phyloP scores from a whole-genome alignment of 306 rosid species.

The Quercus parvula region DNA sequence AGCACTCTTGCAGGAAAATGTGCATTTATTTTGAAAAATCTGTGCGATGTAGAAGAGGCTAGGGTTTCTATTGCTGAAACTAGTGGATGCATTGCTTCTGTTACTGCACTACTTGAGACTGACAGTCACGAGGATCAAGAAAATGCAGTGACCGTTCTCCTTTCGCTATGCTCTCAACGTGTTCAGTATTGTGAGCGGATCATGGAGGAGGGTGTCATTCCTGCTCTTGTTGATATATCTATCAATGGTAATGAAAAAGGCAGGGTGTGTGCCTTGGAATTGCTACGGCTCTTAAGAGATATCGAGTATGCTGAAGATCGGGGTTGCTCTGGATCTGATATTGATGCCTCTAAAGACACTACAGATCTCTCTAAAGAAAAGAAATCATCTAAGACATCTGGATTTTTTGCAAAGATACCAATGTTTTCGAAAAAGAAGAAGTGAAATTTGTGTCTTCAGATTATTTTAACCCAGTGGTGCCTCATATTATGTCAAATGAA shows the following conservation, averaged over 20 bases:
- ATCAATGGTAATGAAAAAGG: conserved; percentile 68
- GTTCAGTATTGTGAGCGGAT: conserved; percentile 56
- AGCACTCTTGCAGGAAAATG: conserved; percentile 42
- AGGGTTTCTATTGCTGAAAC: conserved; percentile 58
- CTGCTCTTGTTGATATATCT: conserved; percentile 51
- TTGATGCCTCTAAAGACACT: conserved; percentile 17
- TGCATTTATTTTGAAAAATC: conserved; percentile 52
- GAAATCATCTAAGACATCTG: conserved; percentile 38
- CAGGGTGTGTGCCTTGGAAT: conserved; percentile 50
- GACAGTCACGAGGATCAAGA: conserved; percentile 69
- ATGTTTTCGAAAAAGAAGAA: conserved; percentile 43
- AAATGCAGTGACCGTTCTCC: conserved; percentile 63
- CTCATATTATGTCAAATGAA: background rate
- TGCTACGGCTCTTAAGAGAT: conserved; percentile 59
- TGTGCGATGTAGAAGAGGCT: conserved; percentile 54
- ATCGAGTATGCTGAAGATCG: conserved; percentile 22
- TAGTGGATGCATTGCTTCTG: conserved; percentile 62
- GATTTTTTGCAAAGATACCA: conserved; percentile 42
- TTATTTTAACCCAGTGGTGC: background rate
- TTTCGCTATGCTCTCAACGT: conserved; percentile 66
- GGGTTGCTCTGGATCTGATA: conserved; percentile 25
- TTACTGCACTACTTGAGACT: conserved; percentile 53
- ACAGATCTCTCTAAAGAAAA: conserved; percentile 29
- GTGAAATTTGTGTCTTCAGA: conserved; percentile 25
- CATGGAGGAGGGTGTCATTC: conserved; percentile 48